Evolutionary conservation across 2,329 filamentous ascomycete genomes (phyloP).

Genomic region (Sphaerostilbella broomeana): DNA sequence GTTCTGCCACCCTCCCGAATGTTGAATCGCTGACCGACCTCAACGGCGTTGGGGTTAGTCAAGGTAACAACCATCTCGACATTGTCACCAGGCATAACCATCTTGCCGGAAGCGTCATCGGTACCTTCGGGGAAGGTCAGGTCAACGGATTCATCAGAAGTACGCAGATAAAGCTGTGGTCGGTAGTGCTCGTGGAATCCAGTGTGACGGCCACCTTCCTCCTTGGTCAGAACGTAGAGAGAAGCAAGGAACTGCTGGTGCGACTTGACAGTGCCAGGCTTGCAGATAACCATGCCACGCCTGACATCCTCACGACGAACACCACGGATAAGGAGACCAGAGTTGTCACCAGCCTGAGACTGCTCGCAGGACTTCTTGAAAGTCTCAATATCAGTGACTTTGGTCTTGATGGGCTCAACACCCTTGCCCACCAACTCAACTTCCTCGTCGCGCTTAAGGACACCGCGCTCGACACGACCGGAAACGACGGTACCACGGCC

Average conservation of each 20-base stretch:
- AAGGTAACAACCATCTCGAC: constrained; percentile 92
- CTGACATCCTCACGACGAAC: constrained; percentile 90
- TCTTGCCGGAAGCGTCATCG: constrained; percentile 64
- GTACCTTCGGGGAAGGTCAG: constrained; percentile 83
- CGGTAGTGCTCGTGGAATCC: constrained; percentile 96
- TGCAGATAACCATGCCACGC: constrained; percentile 89
- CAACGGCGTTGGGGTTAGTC: constrained; percentile 77
- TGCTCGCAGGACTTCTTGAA: constrained; percentile 99
- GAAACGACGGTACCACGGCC: constrained; percentile 96
- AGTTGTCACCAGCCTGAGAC: constrained; percentile 95
- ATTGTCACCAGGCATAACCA: constrained; percentile 98
- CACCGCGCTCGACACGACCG: constrained; percentile 93
- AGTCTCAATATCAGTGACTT: constrained; percentile 98
- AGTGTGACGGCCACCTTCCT: constrained; percentile 94
- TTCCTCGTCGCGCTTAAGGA: constrained; percentile 87
- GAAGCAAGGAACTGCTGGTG: constrained; percentile 90
- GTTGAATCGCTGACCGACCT: constrained; percentile 94
- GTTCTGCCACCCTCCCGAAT: constrained; percentile 93
- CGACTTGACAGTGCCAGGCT: constrained; percentile 77
- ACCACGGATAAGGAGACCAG: constrained; percentile 91
- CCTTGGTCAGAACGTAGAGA: constrained; percentile 95
- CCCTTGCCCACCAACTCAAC: constrained; percentile 92
- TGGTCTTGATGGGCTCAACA: constrained; percentile 81
- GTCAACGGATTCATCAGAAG: constrained; percentile 71
- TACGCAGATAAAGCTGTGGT: constrained; percentile 93